Evolutionary conservation across 2,329 filamentous ascomycete species (phyloP).

Genomic region (Cytospora piceicola): DNA sequence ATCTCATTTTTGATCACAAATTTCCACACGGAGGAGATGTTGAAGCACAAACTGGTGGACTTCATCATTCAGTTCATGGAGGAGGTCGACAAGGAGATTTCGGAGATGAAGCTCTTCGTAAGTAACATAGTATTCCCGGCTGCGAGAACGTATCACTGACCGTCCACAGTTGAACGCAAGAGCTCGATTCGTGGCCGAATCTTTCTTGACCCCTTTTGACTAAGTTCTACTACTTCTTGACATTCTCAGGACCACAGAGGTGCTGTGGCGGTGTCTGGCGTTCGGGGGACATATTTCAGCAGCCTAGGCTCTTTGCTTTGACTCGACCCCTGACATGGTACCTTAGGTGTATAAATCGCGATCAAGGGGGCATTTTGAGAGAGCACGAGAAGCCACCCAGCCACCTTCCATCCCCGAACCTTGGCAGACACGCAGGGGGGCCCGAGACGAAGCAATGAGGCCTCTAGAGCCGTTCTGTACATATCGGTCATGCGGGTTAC

Average conservation of each 20-base stretch:
- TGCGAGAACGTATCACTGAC: slow-evolving; percentile 38
- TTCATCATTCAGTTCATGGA: slow-evolving; percentile 99
- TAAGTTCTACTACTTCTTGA: background rate
- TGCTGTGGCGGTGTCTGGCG: background rate
- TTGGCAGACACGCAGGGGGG: background rate
- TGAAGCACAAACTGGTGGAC: slow-evolving; percentile 98
- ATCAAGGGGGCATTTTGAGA: background rate
- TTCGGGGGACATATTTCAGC: background rate
- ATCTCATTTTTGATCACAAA: slow-evolving; percentile 99
- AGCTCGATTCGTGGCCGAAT: slow-evolving; percentile 97
- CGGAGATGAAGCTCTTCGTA: slow-evolving; percentile 98
- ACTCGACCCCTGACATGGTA: background rate
- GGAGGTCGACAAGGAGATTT: slow-evolving; percentile 99
- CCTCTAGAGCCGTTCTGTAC: background rate
- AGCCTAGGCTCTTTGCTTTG: background rate
- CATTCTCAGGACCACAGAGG: background rate
- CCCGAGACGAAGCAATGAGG: background rate
- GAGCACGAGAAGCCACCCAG: background rate
- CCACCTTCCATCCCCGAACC: background rate
- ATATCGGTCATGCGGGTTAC: background rate
- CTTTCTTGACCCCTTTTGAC: slow-evolving; percentile 80
- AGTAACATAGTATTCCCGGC: slow-evolving; percentile 16
- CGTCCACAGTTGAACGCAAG: slow-evolving; percentile 80
- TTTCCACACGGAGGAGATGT: slow-evolving; percentile 97
- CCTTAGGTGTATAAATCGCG: background rate